phyloP scores from a whole-genome alignment of 768 basidiomycete species.

The Thelephora aurantiotincta region DNA sequence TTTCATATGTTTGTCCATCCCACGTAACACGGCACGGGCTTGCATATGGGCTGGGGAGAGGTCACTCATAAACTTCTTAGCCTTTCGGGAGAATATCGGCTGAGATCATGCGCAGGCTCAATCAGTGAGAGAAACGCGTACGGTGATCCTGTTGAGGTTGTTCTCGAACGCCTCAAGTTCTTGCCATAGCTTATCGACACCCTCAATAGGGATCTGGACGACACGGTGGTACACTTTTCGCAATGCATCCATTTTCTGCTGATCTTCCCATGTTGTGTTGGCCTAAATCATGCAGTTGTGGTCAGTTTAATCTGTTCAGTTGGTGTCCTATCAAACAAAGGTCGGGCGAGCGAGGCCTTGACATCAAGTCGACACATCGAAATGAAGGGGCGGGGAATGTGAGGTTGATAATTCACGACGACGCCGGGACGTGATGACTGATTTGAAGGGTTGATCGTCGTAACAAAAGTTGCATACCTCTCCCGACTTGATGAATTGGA shows the following conservation, averaged over 20 bases:
- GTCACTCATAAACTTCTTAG: slow-evolving; percentile 92
- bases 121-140: slow-evolving; percentile 14
- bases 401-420: background rate
- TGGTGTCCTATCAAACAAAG: background rate
- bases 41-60: slow-evolving; percentile 92
- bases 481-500: slow-evolving; percentile 71
- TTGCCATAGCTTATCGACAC: slow-evolving; percentile 86
- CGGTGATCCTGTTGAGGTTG: slow-evolving; percentile 76
- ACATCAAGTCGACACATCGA: slow-evolving; percentile 1
- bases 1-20: slow-evolving; percentile 56
- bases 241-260: slow-evolving; percentile 88
- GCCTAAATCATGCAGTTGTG: slow-evolving; percentile 23
- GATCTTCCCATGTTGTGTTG: slow-evolving; percentile 85
- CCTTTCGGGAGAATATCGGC: slow-evolving; percentile 25
- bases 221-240: slow-evolving; percentile 89
- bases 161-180: slow-evolving; percentile 90
- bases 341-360: background rate
- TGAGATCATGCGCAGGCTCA: background rate
- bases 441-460: slow-evolving; percentile 1
- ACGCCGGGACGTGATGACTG: background rate
- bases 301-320: slow-evolving; percentile 3
- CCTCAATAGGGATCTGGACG: slow-evolving; percentile 87
- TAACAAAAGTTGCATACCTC: slow-evolving; percentile 36
- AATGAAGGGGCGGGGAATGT: background rate
- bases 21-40: slow-evolving; percentile 77